Evolutionary conservation across 495 filamentous ascomycete genomes (phyloP).

Genomic region (Pyronema omphalodes): DNA sequence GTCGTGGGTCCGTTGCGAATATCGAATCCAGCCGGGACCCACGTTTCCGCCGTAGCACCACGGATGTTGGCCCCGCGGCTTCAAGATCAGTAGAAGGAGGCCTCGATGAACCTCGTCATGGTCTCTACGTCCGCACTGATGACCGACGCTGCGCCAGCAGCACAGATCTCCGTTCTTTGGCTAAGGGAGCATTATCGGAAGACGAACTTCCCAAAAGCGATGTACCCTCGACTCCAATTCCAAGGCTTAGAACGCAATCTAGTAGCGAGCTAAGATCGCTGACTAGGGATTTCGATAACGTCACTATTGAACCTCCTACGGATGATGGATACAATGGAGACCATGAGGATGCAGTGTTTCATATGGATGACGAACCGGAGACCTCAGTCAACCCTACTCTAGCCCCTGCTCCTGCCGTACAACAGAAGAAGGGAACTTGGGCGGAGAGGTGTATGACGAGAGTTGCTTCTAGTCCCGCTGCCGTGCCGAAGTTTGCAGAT

Average conservation of each 20-base stretch:
- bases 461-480: constrained; percentile 7
- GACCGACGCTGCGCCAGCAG: not conserved
- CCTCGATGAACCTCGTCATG: too few species aligned
- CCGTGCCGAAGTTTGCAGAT: constrained; percentile 4
- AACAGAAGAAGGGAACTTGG: constrained; percentile 15
- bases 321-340: constrained; percentile 71
- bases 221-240: not conserved
- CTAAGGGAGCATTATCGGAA: constrained; percentile 4
- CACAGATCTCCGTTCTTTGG: constrained; percentile 13
- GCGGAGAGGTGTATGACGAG: constrained; percentile 20
- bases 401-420: too few species aligned
- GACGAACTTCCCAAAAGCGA: not conserved
- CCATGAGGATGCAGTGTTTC: constrained; percentile 53
- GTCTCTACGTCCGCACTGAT: too few species aligned
- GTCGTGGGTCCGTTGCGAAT: constrained; percentile 2
- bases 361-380: constrained; percentile 38
- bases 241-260: not conserved
- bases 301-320: not conserved
- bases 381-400: not conserved
- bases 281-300: not conserved
- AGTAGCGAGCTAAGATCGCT: not conserved
- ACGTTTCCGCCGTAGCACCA: constrained; percentile 14
- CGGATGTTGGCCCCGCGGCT: constrained; percentile 9
- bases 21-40: not conserved
- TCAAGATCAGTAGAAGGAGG: constrained; percentile 2